phyloP scores from a whole-genome alignment of 129 eudicot genomes.

The Helianthus annuus region HanXRQr2.0-SUNRISE NC_035435.2:175961352-175961851 shows the following conservation, averaged over 20 bases:
- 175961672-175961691: slow-evolving; percentile 55
- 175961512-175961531: slow-evolving; percentile 6
- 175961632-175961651: slow-evolving; percentile 76
- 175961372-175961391: slow-evolving; percentile 7
- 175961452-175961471: slow-evolving; percentile 23
- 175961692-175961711: slow-evolving; percentile 40
- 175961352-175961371: neutral
- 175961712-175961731: slow-evolving; percentile 1
- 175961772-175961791: neutral
- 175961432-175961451: neutral
- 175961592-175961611: slow-evolving; percentile 84
- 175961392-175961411: neutral
- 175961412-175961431: neutral
- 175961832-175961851: neutral
- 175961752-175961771: neutral
- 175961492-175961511: slow-evolving; percentile 11
- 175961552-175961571: slow-evolving; percentile 7
- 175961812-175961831: neutral
- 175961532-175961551: slow-evolving; percentile 1
- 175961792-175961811: neutral
- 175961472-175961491: slow-evolving; percentile 15
- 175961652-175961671: slow-evolving; percentile 88
- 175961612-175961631: slow-evolving; percentile 76
- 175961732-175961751: neutral
- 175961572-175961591: slow-evolving; percentile 42